These are phyloP conservation scores for Pleurotus salmoneostramineus DNA, from an alignment of 768 basidiomycete genomes.

Conservation along the genomic window DNA sequence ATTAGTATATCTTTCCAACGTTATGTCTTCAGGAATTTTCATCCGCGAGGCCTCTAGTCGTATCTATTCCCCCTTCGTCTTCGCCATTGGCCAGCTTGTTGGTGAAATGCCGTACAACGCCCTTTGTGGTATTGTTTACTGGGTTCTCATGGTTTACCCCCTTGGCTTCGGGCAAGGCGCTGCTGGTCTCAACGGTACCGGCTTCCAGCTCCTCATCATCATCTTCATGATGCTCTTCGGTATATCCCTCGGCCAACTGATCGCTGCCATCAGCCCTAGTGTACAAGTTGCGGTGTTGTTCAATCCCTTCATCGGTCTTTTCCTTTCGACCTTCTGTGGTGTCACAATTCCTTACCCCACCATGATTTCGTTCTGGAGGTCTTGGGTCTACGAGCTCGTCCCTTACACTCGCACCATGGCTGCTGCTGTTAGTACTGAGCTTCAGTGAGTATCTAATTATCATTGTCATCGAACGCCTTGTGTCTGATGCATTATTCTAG, in stretches of 20 bases:
- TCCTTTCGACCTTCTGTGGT: slow-evolving; percentile 75
- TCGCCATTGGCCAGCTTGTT: slow-evolving; percentile 76
- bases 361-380: slow-evolving; percentile 63
- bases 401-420: slow-evolving; percentile 71
- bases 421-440: slow-evolving; percentile 74
- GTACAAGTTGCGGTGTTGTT: slow-evolving; percentile 76
- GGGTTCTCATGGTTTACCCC: slow-evolving; percentile 71
- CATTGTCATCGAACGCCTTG: not conserved
- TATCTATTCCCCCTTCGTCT: slow-evolving; percentile 84
- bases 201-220: slow-evolving; percentile 67
- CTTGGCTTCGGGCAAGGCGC: slow-evolving; percentile 64
- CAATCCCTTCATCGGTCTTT: slow-evolving; percentile 69
- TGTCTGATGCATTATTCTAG: slow-evolving; percentile 24
- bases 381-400: slow-evolving; percentile 72
- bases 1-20: not conserved
- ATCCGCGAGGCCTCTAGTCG: slow-evolving; percentile 66
- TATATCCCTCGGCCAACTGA: slow-evolving; percentile 69
- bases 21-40: slow-evolving; percentile 26
- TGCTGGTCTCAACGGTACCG: slow-evolving; percentile 57
- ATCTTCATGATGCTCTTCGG: slow-evolving; percentile 63
- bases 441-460: slow-evolving; percentile 44
- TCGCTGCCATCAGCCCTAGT: slow-evolving; percentile 74
- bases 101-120: slow-evolving; percentile 79
- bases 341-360: slow-evolving; percentile 71
- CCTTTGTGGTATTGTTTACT: slow-evolving; percentile 70